Conservation (phyloP, 192 early-diverging fungal species). For the Podila horticola region DNA sequence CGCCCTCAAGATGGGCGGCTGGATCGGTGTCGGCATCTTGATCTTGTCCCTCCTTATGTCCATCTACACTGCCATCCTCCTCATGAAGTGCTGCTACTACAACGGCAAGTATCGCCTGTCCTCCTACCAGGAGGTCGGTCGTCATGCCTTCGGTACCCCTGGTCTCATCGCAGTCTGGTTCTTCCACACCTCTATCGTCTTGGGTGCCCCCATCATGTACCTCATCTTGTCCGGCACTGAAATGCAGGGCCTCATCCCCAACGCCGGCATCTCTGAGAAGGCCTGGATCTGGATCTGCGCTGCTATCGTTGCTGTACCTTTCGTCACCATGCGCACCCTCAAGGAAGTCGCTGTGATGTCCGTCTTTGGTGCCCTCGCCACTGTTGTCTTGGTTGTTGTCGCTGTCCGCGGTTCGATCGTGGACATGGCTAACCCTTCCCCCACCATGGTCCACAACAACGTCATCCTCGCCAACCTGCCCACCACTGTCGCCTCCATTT, state of each 20-base stretch:
- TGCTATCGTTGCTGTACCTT: constrained; percentile 66
- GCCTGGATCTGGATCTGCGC: constrained; percentile 66
- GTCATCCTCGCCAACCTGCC: constrained; percentile 68
- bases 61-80: constrained; percentile 70
- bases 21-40: constrained; percentile 73
- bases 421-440: constrained; percentile 10
- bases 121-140: constrained; percentile 69
- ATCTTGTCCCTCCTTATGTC: constrained; percentile 70
- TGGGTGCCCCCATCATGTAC: constrained; percentile 71
- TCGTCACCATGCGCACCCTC: constrained; percentile 73
- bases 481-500: constrained; percentile 74
- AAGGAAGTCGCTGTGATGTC: constrained; percentile 80
- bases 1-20: constrained; percentile 76
- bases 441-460: constrained; percentile 20
- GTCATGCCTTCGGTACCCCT: constrained; percentile 69
- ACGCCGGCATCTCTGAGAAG: constrained; percentile 57
- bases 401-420: constrained; percentile 53
- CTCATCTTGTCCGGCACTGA: constrained; percentile 78
- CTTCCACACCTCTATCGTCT: constrained; percentile 64
- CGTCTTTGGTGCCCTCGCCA: constrained; percentile 74
- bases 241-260: constrained; percentile 58
- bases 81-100: constrained; percentile 74
- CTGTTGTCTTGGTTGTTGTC: constrained; percentile 72
- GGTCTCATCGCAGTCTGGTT: constrained; percentile 66
- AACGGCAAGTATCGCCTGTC: constrained; percentile 60